Evolutionary conservation across 192 early-diverging fungal species (phyloP).

Genomic region (Pilaira anomala): DNA sequence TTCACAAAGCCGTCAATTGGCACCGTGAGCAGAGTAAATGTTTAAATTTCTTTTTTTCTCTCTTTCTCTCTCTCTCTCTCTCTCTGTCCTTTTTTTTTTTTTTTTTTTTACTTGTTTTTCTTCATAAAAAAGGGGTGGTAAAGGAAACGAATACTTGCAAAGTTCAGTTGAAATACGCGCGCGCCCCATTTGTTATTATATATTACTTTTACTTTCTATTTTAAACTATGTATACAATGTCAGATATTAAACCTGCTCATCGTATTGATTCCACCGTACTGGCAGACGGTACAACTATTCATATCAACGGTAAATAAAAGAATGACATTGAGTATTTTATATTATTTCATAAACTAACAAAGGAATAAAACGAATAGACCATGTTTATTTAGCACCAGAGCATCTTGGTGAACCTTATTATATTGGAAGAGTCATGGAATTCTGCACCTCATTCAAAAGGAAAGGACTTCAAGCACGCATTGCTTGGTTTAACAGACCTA

Average conservation of each 20-base stretch:
- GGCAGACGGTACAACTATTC: slow-evolving; percentile 14
- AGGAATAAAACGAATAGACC: slow-evolving; percentile 48
- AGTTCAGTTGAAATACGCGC: too few species aligned
- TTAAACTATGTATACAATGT: neutral
- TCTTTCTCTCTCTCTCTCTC: slow-evolving; percentile 11
- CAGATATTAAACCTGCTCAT: neutral
- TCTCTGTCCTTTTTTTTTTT: neutral
- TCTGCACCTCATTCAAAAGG: slow-evolving; percentile 54
- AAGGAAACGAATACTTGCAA: neutral
- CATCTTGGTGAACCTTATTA: slow-evolving; percentile 71
- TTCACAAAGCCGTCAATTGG: too few species aligned
- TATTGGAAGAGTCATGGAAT: slow-evolving; percentile 80
- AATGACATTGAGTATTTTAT: neutral
- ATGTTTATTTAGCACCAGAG: slow-evolving; percentile 74
- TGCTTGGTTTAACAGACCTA: slow-evolving; percentile 74
- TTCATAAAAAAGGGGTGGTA: neutral
- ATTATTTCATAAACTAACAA: neutral
- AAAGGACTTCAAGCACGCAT: slow-evolving; percentile 56
- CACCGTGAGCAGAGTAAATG: too few species aligned
- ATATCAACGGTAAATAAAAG: slow-evolving; percentile 26
- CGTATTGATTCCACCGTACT: neutral
- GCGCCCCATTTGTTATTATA: neutral
- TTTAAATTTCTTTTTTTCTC: slow-evolving; percentile 7
- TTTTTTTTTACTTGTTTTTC: slow-evolving; percentile 1
- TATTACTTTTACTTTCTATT: neutral